Conservation (phyloP, 164 flowering plant genomes). For the Warburgia ugandensis region DNA sequence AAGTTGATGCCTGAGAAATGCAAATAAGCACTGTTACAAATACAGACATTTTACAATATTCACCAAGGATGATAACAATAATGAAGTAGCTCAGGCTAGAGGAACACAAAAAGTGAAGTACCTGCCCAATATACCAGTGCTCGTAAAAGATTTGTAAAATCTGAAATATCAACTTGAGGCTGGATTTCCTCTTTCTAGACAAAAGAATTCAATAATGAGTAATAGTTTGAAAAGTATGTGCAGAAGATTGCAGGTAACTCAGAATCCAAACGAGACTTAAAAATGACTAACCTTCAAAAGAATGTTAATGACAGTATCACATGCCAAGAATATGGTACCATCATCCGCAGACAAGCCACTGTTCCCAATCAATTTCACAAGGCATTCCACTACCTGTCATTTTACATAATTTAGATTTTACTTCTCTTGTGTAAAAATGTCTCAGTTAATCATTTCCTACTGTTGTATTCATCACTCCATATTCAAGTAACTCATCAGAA, state of each 20-base stretch:
- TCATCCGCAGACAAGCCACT: conserved; percentile 28
- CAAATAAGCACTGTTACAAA: background rate
- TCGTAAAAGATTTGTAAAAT: conserved; percentile 40
- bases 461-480: background rate
- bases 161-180: conserved; percentile 33
- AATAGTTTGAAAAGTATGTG: background rate
- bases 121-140: conserved; percentile 70
- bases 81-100: no score
- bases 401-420: conserved; percentile 4
- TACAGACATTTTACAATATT: background rate
- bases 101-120: conserved; percentile 17
- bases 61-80: background rate
- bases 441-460: background rate
- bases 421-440: background rate
- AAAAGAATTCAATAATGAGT: background rate
- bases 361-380: conserved; percentile 43
- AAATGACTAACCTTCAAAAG: conserved; percentile 51
- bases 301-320: conserved; percentile 76
- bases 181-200: conserved; percentile 47
- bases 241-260: background rate
- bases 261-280: background rate
- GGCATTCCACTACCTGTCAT: conserved; percentile 60
- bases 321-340: conserved; percentile 65
- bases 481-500: background rate
- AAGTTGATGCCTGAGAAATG: background rate